Percentiles rank a stretch among this genome's conserved stretches.
phyloP scores from a whole-genome alignment of 75 land plant species.

The Chamaecyparis obtusa region DNA sequence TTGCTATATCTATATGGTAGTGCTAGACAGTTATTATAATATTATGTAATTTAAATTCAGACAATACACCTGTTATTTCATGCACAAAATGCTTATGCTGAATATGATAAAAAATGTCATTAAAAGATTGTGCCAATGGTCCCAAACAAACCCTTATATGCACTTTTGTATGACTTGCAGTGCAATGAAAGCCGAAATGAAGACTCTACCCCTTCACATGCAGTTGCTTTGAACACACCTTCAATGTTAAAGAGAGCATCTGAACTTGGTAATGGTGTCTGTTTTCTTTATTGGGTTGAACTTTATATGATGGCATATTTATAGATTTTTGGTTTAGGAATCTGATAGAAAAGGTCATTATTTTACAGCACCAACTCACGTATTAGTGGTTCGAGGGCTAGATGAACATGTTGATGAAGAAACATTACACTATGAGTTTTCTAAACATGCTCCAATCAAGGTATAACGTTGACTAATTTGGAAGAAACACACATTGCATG shows the following conservation, averaged over 20 bases:
- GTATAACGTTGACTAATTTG: constrained; percentile 10
- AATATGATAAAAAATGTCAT: not conserved
- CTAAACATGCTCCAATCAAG: constrained; percentile 60
- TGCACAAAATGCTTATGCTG: not conserved
- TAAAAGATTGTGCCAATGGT: not conserved
- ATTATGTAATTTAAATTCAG: not conserved
- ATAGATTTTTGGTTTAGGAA: not conserved
- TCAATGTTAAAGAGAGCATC: constrained; percentile 26
- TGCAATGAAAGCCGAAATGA: constrained; percentile 51
- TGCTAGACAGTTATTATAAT: not conserved
- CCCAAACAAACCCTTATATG: not conserved
- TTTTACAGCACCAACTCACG: constrained; percentile 45
- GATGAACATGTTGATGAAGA: constrained; percentile 48
- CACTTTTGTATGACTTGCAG: constrained; percentile 12
- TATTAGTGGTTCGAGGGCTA: constrained; percentile 48
- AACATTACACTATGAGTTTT: constrained; percentile 49
- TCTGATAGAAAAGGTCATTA: not conserved
- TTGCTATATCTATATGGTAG: not conserved
- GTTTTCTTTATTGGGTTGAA: not conserved
- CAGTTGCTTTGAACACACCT: constrained; percentile 13
- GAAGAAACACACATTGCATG: not conserved
- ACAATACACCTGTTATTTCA: not conserved
- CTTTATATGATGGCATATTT: not conserved
- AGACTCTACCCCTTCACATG: constrained; percentile 45
- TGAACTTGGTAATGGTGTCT: constrained; percentile 42